Conservation (phyloP, 2,329 filamentous ascomycete species). For the Aspergillus sclerotialis region DNA sequence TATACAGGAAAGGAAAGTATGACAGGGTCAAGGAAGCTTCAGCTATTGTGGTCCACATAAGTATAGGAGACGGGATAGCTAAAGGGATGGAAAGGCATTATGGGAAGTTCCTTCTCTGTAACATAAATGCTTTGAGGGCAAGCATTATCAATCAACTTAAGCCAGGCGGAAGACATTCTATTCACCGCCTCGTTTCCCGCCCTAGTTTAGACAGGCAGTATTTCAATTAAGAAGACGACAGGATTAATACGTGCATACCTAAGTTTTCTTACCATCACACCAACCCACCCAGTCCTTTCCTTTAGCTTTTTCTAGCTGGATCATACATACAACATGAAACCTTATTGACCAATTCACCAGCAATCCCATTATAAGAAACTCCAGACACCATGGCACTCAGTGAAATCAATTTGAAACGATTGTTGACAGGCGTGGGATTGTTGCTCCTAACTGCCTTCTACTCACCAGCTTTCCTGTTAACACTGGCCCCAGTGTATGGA, state of each 20-base stretch:
- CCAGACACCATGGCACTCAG: conserved; percentile 5
- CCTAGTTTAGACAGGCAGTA: conserved; percentile 10
- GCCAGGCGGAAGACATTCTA: too few species aligned
- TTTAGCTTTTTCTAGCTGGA: background rate
- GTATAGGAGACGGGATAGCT: too few species aligned
- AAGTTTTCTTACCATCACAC: too few species aligned
- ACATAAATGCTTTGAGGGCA: too few species aligned
- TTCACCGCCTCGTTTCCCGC: too few species aligned
- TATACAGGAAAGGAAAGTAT: too few species aligned
- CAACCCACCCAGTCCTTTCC: too few species aligned
- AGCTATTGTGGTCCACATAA: too few species aligned
- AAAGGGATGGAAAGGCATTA: too few species aligned
- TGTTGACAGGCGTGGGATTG: conserved; percentile 23
- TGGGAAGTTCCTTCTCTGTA: too few species aligned
- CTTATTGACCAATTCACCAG: conserved; percentile 3
- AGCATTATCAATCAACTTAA: conserved; percentile 2
- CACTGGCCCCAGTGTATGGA: conserved; percentile 81
- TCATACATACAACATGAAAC: background rate
- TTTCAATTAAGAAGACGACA: conserved; percentile 9
- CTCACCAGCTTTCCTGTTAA: conserved; percentile 51
- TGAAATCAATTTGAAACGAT: conserved; percentile 18
- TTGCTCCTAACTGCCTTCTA: conserved; percentile 33
- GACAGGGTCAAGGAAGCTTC: too few species aligned
- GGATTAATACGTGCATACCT: conserved; percentile 9
- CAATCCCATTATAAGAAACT: background rate